Evolutionary conservation across 108 stramenopile species (phyloP), one percentile per base, ranked within the genome.

Genomic region (Fistulifera solaris): DNA sequence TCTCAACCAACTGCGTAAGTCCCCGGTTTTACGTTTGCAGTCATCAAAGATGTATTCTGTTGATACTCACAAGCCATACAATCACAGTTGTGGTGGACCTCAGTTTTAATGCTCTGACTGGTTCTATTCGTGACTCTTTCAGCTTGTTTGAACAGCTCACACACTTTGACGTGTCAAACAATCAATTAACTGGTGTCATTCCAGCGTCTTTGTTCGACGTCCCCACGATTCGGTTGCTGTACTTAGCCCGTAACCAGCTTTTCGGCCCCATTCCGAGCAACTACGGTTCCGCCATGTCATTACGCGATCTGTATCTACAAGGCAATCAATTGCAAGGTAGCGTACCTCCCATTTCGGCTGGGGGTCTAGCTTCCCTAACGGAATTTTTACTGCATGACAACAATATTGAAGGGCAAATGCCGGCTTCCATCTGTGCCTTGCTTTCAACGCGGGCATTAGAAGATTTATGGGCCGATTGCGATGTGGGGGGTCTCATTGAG

Each of bases 191-290:
- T 35, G 91, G 91, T 1, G 57, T 65, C 14, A 79, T 93, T 40
- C 88, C 91, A 13, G 48, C 65, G 22, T 52, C 67, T 15, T 38
- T 93, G 52, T 77, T 77, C 47, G 77, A 89, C 17, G 69, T 76
- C 43, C 52, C 58, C n/a, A 61, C 68, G 23, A 43, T 92, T 40
- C 58, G 76, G 27, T 54, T 81, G 28, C 25, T 89, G 8, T 89
- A 87, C 46, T 38, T 92, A 15, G 70, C 76, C 49, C 66, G 83
- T 41, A 94, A 94, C 58, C 52, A 52, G 2, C 74, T 94, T 8
- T 50, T 64, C 15, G 93, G 93, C 2, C 61, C 68, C n/a, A 89
- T 94, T 51, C 89, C 93, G 13, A 22, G 42, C 14, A 58, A 42
- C 14, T 60, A 56, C 43, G 52, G 62, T 2, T 45, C 54, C 31